A percentile compares a stretch with the other conserved stretches of the same genome.
Conservation (phyloP, 805 yeast species). For the Grigorovia yakushimaensis region DNA sequence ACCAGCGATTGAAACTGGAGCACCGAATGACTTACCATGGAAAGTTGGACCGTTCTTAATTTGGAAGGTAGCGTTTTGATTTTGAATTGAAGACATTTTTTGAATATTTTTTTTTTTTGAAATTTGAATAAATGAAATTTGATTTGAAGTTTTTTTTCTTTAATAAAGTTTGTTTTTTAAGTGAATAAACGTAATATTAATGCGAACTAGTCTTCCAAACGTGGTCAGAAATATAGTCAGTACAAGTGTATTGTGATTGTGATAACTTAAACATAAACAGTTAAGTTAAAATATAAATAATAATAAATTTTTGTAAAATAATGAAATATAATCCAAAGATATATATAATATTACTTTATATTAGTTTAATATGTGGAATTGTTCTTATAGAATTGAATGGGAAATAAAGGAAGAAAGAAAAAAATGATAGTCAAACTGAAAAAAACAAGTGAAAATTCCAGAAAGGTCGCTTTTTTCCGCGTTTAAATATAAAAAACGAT, state of each 20-base stretch:
- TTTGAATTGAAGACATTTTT: constrained; percentile 6
- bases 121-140: background rate
- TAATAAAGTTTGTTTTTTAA: constrained; percentile 8
- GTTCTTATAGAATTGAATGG: background rate
- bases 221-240: constrained; percentile 43
- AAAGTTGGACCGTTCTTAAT: constrained; percentile 89
- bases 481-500: background rate
- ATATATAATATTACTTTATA: background rate
- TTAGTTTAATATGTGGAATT: background rate
- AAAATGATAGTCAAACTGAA: background rate
- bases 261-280: constrained; percentile 26
- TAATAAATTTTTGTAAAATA: background rate
- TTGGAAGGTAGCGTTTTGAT: constrained; percentile 78
- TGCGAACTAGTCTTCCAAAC: constrained; percentile 42
- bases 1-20: constrained; percentile 84
- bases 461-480: background rate
- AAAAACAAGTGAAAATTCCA: background rate
- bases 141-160: background rate
- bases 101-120: background rate
- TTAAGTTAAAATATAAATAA: constrained; percentile 1
- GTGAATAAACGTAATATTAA: constrained; percentile 15
- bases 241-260: constrained; percentile 32
- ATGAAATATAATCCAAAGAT: background rate
- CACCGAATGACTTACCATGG: constrained; percentile 92
- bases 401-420: background rate